A percentile compares a stretch with the other conserved stretches of the same genome.
phyloP scores from a whole-genome alignment of 305 asterid genomes.

The Ruellia speciosa region DNA sequence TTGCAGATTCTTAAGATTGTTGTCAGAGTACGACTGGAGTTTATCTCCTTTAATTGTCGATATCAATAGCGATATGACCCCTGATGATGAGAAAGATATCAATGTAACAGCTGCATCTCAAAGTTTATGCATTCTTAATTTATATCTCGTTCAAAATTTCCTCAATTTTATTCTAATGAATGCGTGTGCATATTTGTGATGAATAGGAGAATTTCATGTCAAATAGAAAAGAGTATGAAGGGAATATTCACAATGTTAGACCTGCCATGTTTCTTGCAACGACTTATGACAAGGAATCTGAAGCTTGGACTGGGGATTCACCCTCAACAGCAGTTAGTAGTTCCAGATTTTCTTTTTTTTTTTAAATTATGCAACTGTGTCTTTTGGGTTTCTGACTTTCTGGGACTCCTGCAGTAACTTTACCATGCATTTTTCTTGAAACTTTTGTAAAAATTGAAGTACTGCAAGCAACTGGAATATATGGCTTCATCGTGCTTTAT shows the following conservation, averaged over 20 bases:
- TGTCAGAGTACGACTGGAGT: conserved; percentile 85
- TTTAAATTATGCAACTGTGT: background rate
- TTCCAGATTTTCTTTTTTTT: conserved; percentile 12
- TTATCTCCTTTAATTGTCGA: conserved; percentile 79
- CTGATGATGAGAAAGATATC: conserved; percentile 73
- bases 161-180: conserved; percentile 19
- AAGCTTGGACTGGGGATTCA: conserved; percentile 75
- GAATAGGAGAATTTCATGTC: conserved; percentile 55
- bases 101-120: conserved; percentile 41
- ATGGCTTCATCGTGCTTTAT: no score
- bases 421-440: background rate
- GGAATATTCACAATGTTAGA: conserved; percentile 31
- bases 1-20: conserved; percentile 75
- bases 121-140: background rate
- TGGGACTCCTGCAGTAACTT: no score
- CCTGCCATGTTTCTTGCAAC: conserved; percentile 87
- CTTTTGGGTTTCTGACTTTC: background rate
- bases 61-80: conserved; percentile 71
- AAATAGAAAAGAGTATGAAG: conserved; percentile 56
- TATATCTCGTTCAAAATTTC: conserved; percentile 4
- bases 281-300: conserved; percentile 72
- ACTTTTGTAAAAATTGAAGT: background rate
- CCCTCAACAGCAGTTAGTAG: conserved; percentile 71
- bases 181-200: conserved; percentile 17
- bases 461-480: background rate